Evolutionary conservation across 495 filamentous ascomycete genomes (phyloP), one percentile per base, ranked within the genome.

Genomic region (Hypoxylon lienhwacheense): DNA sequence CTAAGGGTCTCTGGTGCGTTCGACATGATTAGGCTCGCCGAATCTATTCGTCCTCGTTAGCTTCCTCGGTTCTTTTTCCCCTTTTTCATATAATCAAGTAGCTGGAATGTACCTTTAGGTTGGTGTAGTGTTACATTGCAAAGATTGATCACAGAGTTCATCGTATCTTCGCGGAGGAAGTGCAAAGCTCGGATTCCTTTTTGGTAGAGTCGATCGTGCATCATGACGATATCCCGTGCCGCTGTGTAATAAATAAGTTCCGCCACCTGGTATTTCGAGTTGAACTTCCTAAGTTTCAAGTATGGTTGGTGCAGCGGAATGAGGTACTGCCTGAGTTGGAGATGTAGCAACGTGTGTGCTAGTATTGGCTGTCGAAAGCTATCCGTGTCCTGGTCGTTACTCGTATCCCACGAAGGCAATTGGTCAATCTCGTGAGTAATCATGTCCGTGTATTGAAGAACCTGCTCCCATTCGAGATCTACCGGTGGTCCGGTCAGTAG

Each of bases 91-190:
- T 10, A 31, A 7, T 4, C 40, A 34, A 14, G 25, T 26, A 21
- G n/a, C 15, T 4, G 3, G 17, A 25, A 20, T 36, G 2, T 62
- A 71, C 68, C 69, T 60, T 68, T 65, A n/a, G 75, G 75, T 50
- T 79, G 76, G 15, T 76, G 73, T 57, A 79, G 68, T 10, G 75
- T 72, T 37, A 79, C 69, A 46, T 71, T 73, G 65, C 69, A 73
- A 24, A 70, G 60, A 35, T 68, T 65, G 31, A 70, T 61, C 15
- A 67, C 61, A 0, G 64, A 59, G 28, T 63, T 58, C 42, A 68
- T 55, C 3, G 66, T 58, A 22, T 70, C 68, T 42, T 69, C 68
- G 4, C 68, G 66, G 10, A 70, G 58, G 32, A 67, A 65, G 36
- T 61, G 59, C 17, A 68, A 33, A 1, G 64, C 64, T 28, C 66